Evolutionary conservation across 2,329 filamentous ascomycete genomes (phyloP).

Genomic region (Mollisia scopiformis): DNA sequence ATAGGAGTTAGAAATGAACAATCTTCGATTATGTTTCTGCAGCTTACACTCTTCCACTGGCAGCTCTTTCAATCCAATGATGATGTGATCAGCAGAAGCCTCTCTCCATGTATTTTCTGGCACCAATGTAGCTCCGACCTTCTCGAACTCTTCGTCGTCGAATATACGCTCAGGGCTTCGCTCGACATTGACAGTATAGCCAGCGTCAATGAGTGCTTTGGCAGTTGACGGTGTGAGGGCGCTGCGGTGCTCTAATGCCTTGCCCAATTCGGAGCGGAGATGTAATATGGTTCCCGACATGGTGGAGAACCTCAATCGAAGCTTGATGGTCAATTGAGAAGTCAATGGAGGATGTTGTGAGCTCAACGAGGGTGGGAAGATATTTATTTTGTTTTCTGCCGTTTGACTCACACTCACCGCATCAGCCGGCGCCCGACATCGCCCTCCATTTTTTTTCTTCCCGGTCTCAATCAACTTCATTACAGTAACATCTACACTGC

Average conservation of each 20-base stretch:
- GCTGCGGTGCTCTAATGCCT: conserved; percentile 44
- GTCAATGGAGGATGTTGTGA: conserved; percentile 12
- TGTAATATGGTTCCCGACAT: conserved; percentile 41
- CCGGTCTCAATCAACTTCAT: too few species aligned
- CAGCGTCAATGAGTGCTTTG: conserved; percentile 67
- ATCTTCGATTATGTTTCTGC: background rate
- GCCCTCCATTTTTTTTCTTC: too few species aligned
- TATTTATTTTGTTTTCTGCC: conserved; percentile 14
- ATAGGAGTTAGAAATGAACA: conserved; percentile 11
- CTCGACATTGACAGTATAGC: conserved; percentile 71
- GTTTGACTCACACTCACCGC: conserved; percentile 21
- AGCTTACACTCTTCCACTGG: conserved; percentile 66
- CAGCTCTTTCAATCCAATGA: conserved; percentile 79
- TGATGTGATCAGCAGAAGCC: conserved; percentile 68
- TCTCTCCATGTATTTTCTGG: conserved; percentile 69
- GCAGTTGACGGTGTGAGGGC: conserved; percentile 46
- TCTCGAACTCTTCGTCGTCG: conserved; percentile 62
- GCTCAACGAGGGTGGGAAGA: conserved; percentile 1
- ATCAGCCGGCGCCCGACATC: background rate
- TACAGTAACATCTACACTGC: too few species aligned
- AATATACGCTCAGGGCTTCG: conserved; percentile 69
- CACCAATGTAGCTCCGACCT: conserved; percentile 66
- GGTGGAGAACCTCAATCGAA: conserved; percentile 16
- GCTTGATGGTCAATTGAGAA: conserved; percentile 17
- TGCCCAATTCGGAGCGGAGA: conserved; percentile 44